These are phyloP conservation scores for Flaveria linearis DNA, from an alignment of 129 eudicot species.

Conservation along the genomic window DNA sequence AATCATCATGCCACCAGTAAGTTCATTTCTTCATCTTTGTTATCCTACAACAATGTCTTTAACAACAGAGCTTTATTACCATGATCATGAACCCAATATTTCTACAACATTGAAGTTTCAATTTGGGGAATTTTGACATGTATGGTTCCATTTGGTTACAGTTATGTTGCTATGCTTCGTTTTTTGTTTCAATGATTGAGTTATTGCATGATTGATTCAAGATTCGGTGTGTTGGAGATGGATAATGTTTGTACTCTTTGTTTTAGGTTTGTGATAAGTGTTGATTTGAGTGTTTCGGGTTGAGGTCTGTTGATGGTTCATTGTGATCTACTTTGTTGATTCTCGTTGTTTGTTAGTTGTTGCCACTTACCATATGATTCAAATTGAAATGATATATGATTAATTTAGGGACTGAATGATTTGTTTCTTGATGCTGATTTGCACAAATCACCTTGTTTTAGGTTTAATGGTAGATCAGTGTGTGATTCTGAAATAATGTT, in stretches of 20 bases:
- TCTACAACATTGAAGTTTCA: not conserved
- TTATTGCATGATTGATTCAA: slow-evolving; percentile 13
- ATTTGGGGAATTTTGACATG: not conserved
- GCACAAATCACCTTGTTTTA: not conserved
- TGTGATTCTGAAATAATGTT: not conserved
- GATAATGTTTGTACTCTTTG: slow-evolving; percentile 14
- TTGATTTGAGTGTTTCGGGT: not conserved
- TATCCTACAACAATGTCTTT: too few species aligned
- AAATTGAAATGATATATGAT: too few species aligned
- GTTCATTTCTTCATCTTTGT: too few species aligned
- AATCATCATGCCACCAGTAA: too few species aligned
- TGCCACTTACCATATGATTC: too few species aligned
- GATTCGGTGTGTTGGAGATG: slow-evolving; percentile 23
- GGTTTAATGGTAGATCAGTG: slow-evolving; percentile 1
- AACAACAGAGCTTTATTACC: not conserved
- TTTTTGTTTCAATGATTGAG: too few species aligned
- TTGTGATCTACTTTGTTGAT: slow-evolving; percentile 16
- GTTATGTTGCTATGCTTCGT: not conserved
- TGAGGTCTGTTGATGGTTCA: not conserved
- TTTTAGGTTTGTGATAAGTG: slow-evolving; percentile 11
- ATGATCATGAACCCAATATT: not conserved
- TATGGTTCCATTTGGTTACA: not conserved
- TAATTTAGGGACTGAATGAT: not conserved
- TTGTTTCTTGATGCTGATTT: slow-evolving; percentile 4
- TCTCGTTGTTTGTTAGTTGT: not conserved